phyloP scores from a whole-genome alignment of 2,329 filamentous ascomycete genomes.

The Colletotrichum sp. region DNA sequence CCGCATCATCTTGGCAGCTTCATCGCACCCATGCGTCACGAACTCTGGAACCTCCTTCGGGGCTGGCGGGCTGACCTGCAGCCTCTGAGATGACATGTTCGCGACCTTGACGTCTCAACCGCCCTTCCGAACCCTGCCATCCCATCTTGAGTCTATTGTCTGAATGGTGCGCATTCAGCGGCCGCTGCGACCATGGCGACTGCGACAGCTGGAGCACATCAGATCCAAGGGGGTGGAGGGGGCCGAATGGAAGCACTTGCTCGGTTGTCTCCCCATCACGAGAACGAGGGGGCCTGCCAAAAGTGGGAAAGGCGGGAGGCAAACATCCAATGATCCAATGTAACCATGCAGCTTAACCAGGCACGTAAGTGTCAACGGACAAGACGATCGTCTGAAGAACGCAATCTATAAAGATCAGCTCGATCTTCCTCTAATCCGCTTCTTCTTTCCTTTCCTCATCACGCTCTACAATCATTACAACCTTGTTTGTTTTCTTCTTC shows the following conservation, averaged over 20 bases:
- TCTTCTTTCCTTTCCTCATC: conserved; percentile 3
- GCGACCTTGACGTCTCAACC: conserved; percentile 4
- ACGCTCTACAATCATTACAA: conserved; percentile 18
- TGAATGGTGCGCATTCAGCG: not conserved
- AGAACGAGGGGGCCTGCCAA: not conserved
- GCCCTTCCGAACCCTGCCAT: conserved; percentile 1
- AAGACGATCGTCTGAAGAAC: conserved; percentile 1
- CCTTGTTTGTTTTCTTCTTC: conserved; percentile 3
- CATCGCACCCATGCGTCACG: conserved; percentile 11
- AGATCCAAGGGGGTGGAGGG: not conserved
- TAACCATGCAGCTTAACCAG: not conserved
- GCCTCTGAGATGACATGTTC: not conserved
- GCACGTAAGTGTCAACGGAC: not conserved
- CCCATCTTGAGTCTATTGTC: not conserved
- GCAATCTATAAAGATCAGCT: conserved; percentile 18
- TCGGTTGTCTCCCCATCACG: not conserved
- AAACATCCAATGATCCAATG: not conserved
- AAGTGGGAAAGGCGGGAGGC: not conserved
- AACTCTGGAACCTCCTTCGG: not conserved
- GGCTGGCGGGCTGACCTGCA: not conserved
- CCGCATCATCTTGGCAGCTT: conserved; percentile 21
- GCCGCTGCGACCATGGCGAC: not conserved
- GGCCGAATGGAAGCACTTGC: not conserved
- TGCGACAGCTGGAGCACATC: not conserved
- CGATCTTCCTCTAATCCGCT: not conserved